Base-by-base conservation (phyloP, 306 rosid genomes). In the Cucumis melo region DNA sequence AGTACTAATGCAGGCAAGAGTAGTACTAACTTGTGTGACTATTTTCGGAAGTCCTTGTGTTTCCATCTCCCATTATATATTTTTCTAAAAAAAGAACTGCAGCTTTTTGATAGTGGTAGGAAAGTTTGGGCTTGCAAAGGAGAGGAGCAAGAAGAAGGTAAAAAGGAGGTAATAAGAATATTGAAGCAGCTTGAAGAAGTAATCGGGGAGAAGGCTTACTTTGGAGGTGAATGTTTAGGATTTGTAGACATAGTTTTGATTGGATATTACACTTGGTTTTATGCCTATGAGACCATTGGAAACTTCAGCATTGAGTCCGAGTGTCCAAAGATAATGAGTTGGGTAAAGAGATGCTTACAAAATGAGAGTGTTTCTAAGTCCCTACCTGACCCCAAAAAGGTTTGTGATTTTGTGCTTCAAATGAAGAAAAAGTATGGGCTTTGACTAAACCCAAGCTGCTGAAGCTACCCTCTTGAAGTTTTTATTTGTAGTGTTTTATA, bases 221-320 rank as follows among this genome's bases (percentile, higher is more conserved):
- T 75, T 51, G 88, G 89, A 32, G 85, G 89, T 46, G 81, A 82
- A 9, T 20, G 51, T 48, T 70, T 70, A 13, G 75, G 75, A 27
- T 14, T 46, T 24, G 8, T 70, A 24, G 75, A 70, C 54, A 23
- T 70, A 44, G 56, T 55, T 23, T 21, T 70, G 57, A 42, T 67
- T 44, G 74, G 55, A 10, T 67, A 11, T n/a, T 12, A 7, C 34
- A 0, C 34, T 12, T 67, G 74, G 74, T 67, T 67, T 67, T 12
- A 41, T n/a, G 21, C 5, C 55, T 67, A 20, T 13, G 74, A 67
- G 46, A 12, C n/a, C 8, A 4, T 41, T 42, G 74, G 74, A 5
- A 67, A 44, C 12, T 67, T 67, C 19, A 67, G 54, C 36, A 21
- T 67, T 7, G 74, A 42, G 36, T 55, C 36, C 20, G 74, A 67